Evolutionary conservation across 2,329 filamentous ascomycete species (phyloP), one percentile per base, ranked within the genome.

Genomic region (Penicillium glabrum): DNA sequence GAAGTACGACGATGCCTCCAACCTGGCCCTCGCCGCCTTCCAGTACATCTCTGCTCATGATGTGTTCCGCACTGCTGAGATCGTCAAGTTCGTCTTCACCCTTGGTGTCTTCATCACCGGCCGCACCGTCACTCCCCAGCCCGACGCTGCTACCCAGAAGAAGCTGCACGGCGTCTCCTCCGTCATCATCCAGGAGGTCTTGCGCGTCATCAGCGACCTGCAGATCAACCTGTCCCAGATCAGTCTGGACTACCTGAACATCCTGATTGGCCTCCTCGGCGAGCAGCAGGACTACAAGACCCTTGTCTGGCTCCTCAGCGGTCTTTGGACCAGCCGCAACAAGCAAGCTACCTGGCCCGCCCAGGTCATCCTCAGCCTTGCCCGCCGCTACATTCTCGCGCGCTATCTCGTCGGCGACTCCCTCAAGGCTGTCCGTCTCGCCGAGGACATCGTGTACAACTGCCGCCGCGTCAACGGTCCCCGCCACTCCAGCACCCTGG

Each of bases 371-470:
- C 74, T 83, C 57, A 73, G 76, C 47, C 75, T 83, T 13, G 81
- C 80, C 26, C 79, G 77, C 56, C 75, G 77, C 45, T 77, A 82
- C 60, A 79, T 83, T 58, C 74, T 79, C 55, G 78, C 77, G 6
- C 79, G 79, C 51, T 82, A 81, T 68, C 72, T 80, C 21, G 72
- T 77, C 33, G 76, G 77, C 43, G 77, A 80, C 51, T 72, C 74
- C 24, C 67, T 75, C 65, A 73, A 74, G 31, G 77, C 79, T n/a
- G 61, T 80, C 31, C 75, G 72, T 35, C 76, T 84, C 33, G 78
- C 77, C 60, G 81, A 83, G 67, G 79, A 82, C 61, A 82, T 83
- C 46, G 76, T 78, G 4, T 83, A 83, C 73, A 84, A 83, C 67
- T 77, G 82, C 64, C 77, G 79, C 24, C 79, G 81, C 31, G 80